These are phyloP conservation scores for Pigoraptor vietnamica DNA, from an alignment of 78 protist genomes.

Conservation along the genomic window DNA sequence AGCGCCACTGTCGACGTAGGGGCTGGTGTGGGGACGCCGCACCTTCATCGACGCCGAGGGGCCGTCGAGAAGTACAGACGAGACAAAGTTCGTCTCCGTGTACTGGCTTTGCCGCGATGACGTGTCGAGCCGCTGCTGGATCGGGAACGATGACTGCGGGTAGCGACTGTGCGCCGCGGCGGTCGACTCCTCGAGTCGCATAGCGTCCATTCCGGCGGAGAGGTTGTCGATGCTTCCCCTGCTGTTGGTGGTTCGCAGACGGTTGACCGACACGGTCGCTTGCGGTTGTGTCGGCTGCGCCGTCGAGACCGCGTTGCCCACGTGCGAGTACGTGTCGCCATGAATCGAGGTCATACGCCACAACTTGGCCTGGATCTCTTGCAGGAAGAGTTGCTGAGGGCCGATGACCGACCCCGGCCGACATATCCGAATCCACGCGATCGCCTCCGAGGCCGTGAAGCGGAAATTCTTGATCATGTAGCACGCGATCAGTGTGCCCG, in stretches of 20 bases:
- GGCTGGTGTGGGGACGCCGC: not conserved
- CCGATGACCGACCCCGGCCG: constrained; percentile 88
- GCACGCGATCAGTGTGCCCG: constrained; percentile 71
- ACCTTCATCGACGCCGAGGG: not conserved
- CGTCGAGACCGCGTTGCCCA: too few relatives aligned
- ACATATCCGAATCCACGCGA: constrained; percentile 68
- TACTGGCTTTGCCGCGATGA: not conserved
- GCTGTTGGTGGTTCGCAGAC: too few relatives aligned
- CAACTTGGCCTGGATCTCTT: not conserved
- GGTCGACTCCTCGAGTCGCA: not conserved
- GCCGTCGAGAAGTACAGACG: not conserved
- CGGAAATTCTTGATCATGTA: constrained; percentile 69
- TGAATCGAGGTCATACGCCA: not conserved
- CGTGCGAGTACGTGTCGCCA: not conserved
- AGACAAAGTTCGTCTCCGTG: not conserved
- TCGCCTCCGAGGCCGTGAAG: constrained; percentile 62
- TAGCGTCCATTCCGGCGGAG: not conserved
- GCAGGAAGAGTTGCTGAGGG: constrained; percentile 77
- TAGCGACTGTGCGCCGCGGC: not conserved
- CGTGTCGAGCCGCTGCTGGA: not conserved
- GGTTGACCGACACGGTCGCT: too few relatives aligned
- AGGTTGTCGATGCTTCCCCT: not conserved
- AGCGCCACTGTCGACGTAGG: not conserved
- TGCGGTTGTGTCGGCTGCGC: too few relatives aligned
- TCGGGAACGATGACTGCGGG: not conserved